Conservation (phyloP, 371 early-diverging fungal genomes). For the Dinochytrium kinnereticum region DNA sequence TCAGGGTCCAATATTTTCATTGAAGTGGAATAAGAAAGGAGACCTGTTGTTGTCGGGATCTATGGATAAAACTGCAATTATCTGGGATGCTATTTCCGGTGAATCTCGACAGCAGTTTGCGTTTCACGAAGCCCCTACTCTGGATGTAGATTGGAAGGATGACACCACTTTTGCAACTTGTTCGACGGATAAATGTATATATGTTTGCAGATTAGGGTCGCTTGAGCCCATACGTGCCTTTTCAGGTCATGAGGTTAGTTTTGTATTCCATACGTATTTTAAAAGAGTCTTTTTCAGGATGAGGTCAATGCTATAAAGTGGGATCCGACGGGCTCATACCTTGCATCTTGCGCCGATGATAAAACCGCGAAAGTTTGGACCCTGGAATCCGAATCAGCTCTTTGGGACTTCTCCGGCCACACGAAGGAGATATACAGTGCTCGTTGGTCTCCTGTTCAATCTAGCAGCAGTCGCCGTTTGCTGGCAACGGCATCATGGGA, state of each 20-base stretch:
- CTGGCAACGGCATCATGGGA: slow-evolving; percentile 84
- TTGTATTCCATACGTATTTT: neutral
- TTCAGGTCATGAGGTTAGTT: slow-evolving; percentile 71
- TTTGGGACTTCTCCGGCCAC: slow-evolving; percentile 69
- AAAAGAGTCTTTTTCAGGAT: slow-evolving; percentile 15
- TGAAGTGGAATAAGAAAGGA: slow-evolving; percentile 89
- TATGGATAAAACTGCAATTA: slow-evolving; percentile 78
- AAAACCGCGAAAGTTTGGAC: slow-evolving; percentile 77
- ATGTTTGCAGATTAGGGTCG: slow-evolving; percentile 76
- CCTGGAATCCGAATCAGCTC: slow-evolving; percentile 36
- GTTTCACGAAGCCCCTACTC: slow-evolving; percentile 72
- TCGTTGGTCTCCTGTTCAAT: slow-evolving; percentile 63
- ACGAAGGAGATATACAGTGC: slow-evolving; percentile 77
- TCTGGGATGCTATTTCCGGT: slow-evolving; percentile 87
- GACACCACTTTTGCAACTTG: slow-evolving; percentile 90
- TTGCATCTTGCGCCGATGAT: slow-evolving; percentile 95
- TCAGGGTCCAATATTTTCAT: slow-evolving; percentile 80
- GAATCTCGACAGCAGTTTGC: slow-evolving; percentile 78
- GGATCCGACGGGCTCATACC: slow-evolving; percentile 79
- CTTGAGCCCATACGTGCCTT: slow-evolving; percentile 70
- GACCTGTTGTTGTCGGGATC: slow-evolving; percentile 78
- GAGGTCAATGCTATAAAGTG: slow-evolving; percentile 90
- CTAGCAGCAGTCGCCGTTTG: slow-evolving; percentile 29
- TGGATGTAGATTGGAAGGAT: slow-evolving; percentile 95
- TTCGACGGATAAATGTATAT: slow-evolving; percentile 81